These are phyloP conservation scores for Clohesyomyces aquaticus DNA, from an alignment of 495 filamentous ascomycete species.

Conservation along the genomic window DNA sequence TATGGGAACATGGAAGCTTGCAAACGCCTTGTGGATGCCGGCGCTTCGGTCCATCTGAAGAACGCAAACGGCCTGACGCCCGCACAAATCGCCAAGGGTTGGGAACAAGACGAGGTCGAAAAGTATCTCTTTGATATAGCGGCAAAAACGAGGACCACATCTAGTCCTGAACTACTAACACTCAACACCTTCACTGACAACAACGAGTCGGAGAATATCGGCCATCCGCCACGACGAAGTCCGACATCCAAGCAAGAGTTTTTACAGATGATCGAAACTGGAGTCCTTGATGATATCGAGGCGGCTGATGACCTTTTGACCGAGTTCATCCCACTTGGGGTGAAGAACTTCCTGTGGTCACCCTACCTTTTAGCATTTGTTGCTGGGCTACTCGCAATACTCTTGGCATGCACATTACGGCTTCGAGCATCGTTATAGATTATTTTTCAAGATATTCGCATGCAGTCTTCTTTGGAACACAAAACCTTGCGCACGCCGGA, in stretches of 20 bases:
- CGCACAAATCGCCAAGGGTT: conserved; percentile 22
- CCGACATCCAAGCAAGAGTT: conserved; percentile 11
- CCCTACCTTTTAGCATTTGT: background rate
- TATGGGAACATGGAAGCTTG: conserved; percentile 20
- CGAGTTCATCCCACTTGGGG: too few relatives aligned
- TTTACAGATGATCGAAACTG: background rate
- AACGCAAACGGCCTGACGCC: conserved; percentile 18
- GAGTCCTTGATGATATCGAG: background rate
- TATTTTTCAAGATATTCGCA: background rate
- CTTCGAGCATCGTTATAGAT: background rate
- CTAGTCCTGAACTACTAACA: conserved; percentile 1
- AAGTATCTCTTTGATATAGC: conserved; percentile 15
- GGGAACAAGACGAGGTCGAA: conserved; percentile 13
- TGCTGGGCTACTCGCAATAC: background rate
- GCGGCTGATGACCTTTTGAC: too few relatives aligned
- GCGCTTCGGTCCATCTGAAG: conserved; percentile 21
- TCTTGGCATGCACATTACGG: background rate
- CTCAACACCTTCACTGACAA: background rate
- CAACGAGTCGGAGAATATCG: background rate
- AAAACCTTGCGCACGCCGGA: too few relatives aligned
- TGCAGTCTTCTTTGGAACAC: too few relatives aligned
- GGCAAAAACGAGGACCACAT: conserved; percentile 3
- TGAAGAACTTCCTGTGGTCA: background rate
- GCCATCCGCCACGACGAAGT: background rate
- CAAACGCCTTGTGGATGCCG: conserved; percentile 21